These are phyloP conservation scores for Xylaria flabelliformis DNA, from an alignment of 495 filamentous ascomycete genomes.

Conservation along the genomic window DNA sequence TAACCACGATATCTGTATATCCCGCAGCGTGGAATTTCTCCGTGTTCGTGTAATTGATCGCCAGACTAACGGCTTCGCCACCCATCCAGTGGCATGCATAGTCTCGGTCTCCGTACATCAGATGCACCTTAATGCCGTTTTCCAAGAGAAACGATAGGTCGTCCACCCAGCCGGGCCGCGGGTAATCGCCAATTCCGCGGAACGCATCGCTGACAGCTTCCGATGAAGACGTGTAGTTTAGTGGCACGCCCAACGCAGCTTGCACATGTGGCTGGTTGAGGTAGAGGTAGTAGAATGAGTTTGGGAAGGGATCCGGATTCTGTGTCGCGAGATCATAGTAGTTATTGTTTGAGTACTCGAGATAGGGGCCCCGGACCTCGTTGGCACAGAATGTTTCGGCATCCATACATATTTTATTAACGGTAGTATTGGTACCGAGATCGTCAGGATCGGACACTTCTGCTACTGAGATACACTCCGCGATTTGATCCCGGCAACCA, in stretches of 20 bases:
- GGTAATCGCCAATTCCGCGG: slow-evolving; percentile 58
- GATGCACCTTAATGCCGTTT: slow-evolving; percentile 66
- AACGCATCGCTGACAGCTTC: slow-evolving; percentile 61
- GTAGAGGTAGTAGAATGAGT: slow-evolving; percentile 63
- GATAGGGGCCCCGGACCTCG: slow-evolving; percentile 55
- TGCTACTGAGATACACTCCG: slow-evolving; percentile 54
- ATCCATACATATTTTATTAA: slow-evolving; percentile 54
- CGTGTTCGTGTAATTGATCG: slow-evolving; percentile 54
- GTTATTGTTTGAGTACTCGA: slow-evolving; percentile 52
- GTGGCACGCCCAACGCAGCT: slow-evolving; percentile 65
- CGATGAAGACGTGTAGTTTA: slow-evolving; percentile 69
- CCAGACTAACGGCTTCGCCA: slow-evolving; percentile 64
- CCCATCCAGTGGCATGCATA: slow-evolving; percentile 72
- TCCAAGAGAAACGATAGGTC: slow-evolving; percentile 60
- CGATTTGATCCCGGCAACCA: slow-evolving; percentile 60
- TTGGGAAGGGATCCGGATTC: slow-evolving; percentile 62
- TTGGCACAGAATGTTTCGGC: slow-evolving; percentile 52
- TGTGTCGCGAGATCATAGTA: slow-evolving; percentile 64
- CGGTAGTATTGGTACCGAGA: slow-evolving; percentile 52
- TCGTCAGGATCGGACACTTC: slow-evolving; percentile 53
- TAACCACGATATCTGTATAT: slow-evolving; percentile 59
- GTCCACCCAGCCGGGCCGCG: slow-evolving; percentile 52
- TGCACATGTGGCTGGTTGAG: slow-evolving; percentile 69
- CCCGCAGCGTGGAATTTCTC: slow-evolving; percentile 59
- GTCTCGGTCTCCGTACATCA: slow-evolving; percentile 68